Conservation (phyloP, 108 stramenopile genomes). For the Cyclotella sp. region DNA sequence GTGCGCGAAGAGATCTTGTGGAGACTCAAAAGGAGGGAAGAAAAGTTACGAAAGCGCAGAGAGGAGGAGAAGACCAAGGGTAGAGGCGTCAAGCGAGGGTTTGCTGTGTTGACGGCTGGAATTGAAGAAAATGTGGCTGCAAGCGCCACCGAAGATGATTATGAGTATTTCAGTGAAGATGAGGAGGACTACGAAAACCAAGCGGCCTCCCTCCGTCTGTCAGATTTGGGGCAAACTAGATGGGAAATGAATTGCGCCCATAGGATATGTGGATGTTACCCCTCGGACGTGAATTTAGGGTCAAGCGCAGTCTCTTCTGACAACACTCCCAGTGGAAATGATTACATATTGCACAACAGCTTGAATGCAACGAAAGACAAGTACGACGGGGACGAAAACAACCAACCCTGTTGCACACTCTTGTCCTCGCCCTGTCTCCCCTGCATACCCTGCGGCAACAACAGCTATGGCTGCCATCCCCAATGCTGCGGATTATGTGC, state of each 20-base stretch:
- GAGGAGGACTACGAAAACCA: conserved; percentile 35
- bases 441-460: conserved; percentile 47
- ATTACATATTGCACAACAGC: conserved; percentile 17
- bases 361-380: neutral
- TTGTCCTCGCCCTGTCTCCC: conserved; percentile 39
- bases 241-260: conserved; percentile 76
- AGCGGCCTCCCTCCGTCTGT: conserved; percentile 10
- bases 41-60: neutral
- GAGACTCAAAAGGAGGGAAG: conserved; percentile 55
- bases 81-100: neutral
- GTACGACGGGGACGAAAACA: conserved; percentile 24
- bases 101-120: neutral
- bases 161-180: conserved; percentile 42
- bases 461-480: conserved; percentile 54
- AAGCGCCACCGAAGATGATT: conserved; percentile 38
- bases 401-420: conserved; percentile 47
- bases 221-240: conserved; percentile 64
- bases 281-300: conserved; percentile 23
- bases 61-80: conserved; percentile 1
- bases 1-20: conserved; percentile 76
- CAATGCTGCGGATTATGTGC: conserved; percentile 81
- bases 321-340: neutral
- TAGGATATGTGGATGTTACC: conserved; percentile 74
- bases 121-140: neutral
- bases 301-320: neutral